phyloP scores from a whole-genome alignment of 176 grass and related monocot genomes.

The Oryza longistaminata region DNA sequence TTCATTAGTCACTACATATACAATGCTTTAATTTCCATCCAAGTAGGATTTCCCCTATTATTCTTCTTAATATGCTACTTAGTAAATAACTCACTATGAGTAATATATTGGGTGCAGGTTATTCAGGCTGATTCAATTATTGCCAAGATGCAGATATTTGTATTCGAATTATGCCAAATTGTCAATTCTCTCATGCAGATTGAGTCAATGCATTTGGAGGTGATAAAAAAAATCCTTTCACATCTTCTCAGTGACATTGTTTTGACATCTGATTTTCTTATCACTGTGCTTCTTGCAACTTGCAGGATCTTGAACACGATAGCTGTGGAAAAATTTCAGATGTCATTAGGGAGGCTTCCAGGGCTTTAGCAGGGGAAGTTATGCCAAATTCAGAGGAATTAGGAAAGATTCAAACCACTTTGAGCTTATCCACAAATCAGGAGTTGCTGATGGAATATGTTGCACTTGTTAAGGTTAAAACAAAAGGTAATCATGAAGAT shows the following conservation, averaged over 20 bases:
- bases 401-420: conserved; percentile 37
- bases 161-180: conserved; percentile 34
- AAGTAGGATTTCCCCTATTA: not conserved
- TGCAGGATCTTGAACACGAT: conserved; percentile 35
- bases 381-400: conserved; percentile 40
- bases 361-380: conserved; percentile 25
- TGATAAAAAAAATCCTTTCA: conserved; percentile 23
- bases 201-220: conserved; percentile 41
- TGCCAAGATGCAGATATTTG: conserved; percentile 33
- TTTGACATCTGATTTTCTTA: conserved; percentile 4
- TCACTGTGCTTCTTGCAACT: not conserved
- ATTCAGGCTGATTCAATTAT: conserved; percentile 38
- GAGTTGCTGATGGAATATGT: conserved; percentile 56
- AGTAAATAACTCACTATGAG: not conserved
- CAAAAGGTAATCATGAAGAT: conserved; percentile 9
- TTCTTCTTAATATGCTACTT: not conserved
- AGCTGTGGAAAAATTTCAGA: conserved; percentile 34
- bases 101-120: conserved; percentile 35
- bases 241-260: not conserved
- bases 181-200: conserved; percentile 28
- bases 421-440: conserved; percentile 56
- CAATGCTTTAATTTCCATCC: not conserved
- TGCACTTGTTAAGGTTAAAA: conserved; percentile 47
- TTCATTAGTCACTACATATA: not conserved
- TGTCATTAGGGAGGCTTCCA: conserved; percentile 37